phyloP scores from a whole-genome alignment of 805 yeast species.

The Naumovozyma dairenensis region DNA sequence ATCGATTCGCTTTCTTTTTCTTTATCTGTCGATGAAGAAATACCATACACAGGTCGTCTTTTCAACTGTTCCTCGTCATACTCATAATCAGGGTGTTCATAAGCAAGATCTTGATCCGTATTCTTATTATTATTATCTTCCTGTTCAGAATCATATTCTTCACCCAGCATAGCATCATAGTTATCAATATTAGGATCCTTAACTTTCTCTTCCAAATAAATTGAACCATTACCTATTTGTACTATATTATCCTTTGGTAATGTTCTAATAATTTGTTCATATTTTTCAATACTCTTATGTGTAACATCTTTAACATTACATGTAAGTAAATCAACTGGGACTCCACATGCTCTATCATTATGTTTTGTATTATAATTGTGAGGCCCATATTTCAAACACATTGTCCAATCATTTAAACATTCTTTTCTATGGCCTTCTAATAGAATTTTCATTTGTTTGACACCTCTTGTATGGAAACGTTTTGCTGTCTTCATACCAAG shows the following conservation, averaged over 20 bases:
- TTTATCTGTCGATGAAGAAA: too few relatives aligned
- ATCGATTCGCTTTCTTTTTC: too few relatives aligned
- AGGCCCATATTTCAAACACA: conserved; percentile 19
- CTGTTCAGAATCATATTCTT: conserved; percentile 1
- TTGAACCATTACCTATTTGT: conserved; percentile 13
- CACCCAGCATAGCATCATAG: too few relatives aligned
- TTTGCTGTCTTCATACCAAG: conserved; percentile 16
- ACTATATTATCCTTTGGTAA: conserved; percentile 17
- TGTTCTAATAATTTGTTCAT: conserved; percentile 12
- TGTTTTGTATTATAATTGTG: conserved; percentile 11
- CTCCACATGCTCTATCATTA: conserved; percentile 14
- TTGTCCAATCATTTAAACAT: conserved; percentile 21
- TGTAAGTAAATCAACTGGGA: conserved; percentile 18
- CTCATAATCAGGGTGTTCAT: too few relatives aligned
- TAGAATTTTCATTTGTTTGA: conserved; percentile 11
- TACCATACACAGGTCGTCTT: too few relatives aligned
- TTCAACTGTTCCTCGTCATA: too few relatives aligned
- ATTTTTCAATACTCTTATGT: conserved; percentile 13
- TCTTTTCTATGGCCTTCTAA: conserved; percentile 11
- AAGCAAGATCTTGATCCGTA: conserved; percentile 9
- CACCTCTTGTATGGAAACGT: conserved; percentile 8
- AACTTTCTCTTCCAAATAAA: conserved; percentile 18
- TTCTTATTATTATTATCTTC: too few relatives aligned
- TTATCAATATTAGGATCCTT: conserved; percentile 6
- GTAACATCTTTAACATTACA: conserved; percentile 8